Evolutionary conservation across 768 basidiomycete species (phyloP).

Genomic region (Cystofilobasidium bisporidii): DNA sequence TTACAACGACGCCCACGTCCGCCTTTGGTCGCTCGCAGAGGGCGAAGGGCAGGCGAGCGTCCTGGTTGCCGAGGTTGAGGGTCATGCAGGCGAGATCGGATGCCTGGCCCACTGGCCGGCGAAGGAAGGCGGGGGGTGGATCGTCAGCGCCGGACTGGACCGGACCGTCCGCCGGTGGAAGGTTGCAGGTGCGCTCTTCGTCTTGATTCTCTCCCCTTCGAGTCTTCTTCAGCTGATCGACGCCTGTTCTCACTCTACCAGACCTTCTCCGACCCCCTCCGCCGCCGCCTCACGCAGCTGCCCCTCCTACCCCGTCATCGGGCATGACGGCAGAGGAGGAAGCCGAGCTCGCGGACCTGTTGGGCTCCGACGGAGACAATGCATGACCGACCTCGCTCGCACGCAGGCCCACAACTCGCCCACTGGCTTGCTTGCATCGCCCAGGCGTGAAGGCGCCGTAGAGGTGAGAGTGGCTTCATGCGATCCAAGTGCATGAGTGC

Average conservation of each 20-base stretch:
- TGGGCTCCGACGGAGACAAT: conserved; percentile 41
- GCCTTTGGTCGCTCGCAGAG: conserved; percentile 66
- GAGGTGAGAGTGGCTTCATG: too few relatives aligned
- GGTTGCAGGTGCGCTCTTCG: conserved; percentile 49
- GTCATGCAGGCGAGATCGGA: conserved; percentile 82
- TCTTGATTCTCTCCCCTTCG: too few relatives aligned
- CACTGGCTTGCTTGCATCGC: too few relatives aligned
- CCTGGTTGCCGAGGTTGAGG: conserved; percentile 50
- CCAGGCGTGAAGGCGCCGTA: too few relatives aligned
- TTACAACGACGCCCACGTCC: conserved; percentile 64
- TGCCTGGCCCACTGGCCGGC: conserved; percentile 58
- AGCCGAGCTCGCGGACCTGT: conserved; percentile 71
- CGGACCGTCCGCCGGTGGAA: conserved; percentile 79
- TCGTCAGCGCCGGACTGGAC: conserved; percentile 75
- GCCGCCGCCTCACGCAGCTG: not conserved
- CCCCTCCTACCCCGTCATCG: conserved; percentile 15
- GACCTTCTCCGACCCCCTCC: not conserved
- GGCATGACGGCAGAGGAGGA: conserved; percentile 79
- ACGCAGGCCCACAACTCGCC: too few relatives aligned
- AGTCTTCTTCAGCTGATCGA: too few relatives aligned
- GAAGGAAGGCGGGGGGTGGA: conserved; percentile 59
- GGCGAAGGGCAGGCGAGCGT: conserved; percentile 44
- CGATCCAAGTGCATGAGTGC: too few relatives aligned
- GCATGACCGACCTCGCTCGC: not conserved
- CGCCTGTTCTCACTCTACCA: too few relatives aligned